Base-by-base conservation (phyloP, 768 basidiomycete genomes). In the Auriculariales sp. region DNA sequence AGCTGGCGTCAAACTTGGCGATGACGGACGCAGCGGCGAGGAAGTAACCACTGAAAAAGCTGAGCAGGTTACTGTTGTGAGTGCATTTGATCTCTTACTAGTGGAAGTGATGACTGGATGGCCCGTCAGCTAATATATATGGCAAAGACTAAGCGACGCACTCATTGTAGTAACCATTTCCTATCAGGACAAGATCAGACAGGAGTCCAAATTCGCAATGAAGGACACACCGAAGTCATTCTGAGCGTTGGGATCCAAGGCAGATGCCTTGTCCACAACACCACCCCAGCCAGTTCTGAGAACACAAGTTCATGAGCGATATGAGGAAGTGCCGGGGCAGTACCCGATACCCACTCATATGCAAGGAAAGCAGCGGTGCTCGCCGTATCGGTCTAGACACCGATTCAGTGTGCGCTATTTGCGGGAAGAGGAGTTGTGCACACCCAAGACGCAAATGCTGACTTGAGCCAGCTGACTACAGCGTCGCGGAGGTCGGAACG, bases 201-300 rank as follows among this genome's bases (percentile, higher is more conserved):
- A 36, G 7, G 5, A 36, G 15, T 7, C n/a, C n/a, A 17, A 7
- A n/a, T n/a, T 36, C 7, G n/a, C 15, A 5, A 6, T 7, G 35
- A n/a, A 7, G 6, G 5, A 19, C 35, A 5, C n/a, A 44, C 65
- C 65, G 28, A 54, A 66, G 48, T 66, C 65, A 6, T 63, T 56
- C 51, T 58, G 62, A n/a, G 56, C 46, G 34, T 62, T 54, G 47
- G 59, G 59, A 27, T 59, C 39, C 22, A 19, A 10, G 4, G 39
- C 62, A 0, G 62, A 62, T 10, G 63, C 56, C 15, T 60, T 58
- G 48, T 64, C 60, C 22, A 66, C 63, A 24, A 66, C 61, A 28
- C 65, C 65, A 28, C 65, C 65, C 65, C 65, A 66, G 0, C 53
- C 64, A 15, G 63, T 64, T n/a, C n/a, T n/a, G n/a, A n/a, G n/a